Evolutionary conservation across 148 eudicot species (phyloP).

Genomic region (Suaeda aralocaspica): DNA sequence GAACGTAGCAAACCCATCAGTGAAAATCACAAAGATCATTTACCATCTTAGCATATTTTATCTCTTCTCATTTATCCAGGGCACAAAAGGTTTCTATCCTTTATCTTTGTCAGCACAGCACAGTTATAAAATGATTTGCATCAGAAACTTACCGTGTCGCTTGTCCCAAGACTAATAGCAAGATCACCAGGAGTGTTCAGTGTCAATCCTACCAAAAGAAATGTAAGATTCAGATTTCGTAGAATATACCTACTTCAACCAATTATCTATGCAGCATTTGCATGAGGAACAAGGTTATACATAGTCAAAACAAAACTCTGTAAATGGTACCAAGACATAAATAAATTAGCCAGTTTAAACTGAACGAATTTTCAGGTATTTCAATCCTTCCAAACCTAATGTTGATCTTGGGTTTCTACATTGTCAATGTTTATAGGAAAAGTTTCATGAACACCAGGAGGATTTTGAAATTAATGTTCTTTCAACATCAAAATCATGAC

Average conservation of each 20-base stretch:
- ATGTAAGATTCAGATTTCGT: not conserved
- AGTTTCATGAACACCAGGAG: not conserved
- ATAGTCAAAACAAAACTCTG: not conserved
- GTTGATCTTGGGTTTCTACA: not conserved
- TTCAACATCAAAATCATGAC: not conserved
- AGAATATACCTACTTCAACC: not conserved
- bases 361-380: not conserved
- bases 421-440: not conserved
- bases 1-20: conserved; percentile 9
- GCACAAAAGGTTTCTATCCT: too few species aligned
- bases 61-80: too few species aligned
- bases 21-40: not conserved
- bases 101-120: not conserved
- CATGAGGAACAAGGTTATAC: not conserved
- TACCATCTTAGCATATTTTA: not conserved
- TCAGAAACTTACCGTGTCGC: conserved; percentile 78
- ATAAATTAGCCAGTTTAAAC: not conserved
- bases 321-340: not conserved
- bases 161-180: conserved; percentile 94
- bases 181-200: conserved; percentile 88
- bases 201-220: conserved; percentile 59
- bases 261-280: not conserved
- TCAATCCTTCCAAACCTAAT: not conserved
- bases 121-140: not conserved
- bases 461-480: not conserved